Percentiles rank a stretch among this genome's conserved stretches.
Conservation (phyloP, 2,329 filamentous ascomycete genomes). For the Dothistroma septosporum region DNA sequence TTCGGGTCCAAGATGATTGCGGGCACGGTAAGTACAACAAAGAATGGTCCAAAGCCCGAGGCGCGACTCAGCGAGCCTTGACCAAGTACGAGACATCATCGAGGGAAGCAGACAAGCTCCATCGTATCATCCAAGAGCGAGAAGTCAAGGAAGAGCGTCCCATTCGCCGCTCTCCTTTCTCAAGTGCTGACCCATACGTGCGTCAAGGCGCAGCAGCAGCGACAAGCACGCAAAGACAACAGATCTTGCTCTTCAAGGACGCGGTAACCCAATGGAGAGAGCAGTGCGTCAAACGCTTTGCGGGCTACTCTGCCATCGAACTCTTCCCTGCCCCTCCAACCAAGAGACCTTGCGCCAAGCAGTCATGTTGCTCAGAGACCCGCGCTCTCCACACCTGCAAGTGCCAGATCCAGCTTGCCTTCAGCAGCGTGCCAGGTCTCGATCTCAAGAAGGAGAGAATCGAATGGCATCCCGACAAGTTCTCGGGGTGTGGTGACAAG, state of each 20-base stretch:
- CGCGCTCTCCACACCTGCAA: not conserved
- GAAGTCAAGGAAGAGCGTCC: not conserved
- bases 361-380: not conserved
- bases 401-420: conserved; percentile 2
- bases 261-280: not conserved
- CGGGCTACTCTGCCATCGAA: not conserved
- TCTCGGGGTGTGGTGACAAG: conserved; percentile 6
- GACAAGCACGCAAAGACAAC: not conserved
- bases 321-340: not conserved
- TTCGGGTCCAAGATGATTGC: not conserved
- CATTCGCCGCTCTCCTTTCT: not conserved
- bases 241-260: not conserved
- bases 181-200: not conserved
- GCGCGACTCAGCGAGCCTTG: not conserved
- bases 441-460: not conserved
- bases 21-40: not conserved
- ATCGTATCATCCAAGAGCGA: not conserved
- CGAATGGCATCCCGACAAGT: conserved; percentile 11
- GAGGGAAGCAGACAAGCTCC: not conserved
- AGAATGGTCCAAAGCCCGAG: not conserved
- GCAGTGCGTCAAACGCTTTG: not conserved
- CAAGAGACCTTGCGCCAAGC: not conserved
- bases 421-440: not conserved
- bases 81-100: not conserved
- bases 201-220: no score